Conservation (phyloP, 257 asterid species). For the Verbena officinalis region DNA sequence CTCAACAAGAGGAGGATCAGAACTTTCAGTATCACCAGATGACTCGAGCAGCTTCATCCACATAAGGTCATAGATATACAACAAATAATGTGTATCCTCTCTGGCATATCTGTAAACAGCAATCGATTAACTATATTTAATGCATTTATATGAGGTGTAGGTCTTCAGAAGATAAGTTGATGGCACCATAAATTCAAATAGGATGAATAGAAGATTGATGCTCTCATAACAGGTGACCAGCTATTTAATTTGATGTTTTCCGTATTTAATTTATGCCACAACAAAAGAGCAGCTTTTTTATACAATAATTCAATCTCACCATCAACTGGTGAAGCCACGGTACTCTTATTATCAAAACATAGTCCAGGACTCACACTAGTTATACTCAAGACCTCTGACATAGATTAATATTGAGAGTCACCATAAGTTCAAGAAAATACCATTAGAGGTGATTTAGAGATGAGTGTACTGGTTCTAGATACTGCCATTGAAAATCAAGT, state of each 20-base stretch:
- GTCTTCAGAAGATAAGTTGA: conserved; percentile 16
- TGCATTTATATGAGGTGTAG: conserved; percentile 7
- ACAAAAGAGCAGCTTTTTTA: too few species aligned
- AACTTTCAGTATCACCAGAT: conserved; percentile 55
- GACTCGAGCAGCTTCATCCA: conserved; percentile 53
- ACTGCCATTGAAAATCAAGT: background rate
- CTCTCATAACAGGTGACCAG: too few species aligned
- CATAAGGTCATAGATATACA: conserved; percentile 88
- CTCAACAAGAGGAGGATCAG: conserved; percentile 79
- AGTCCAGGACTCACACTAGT: too few species aligned
- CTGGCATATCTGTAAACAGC: conserved; percentile 77
- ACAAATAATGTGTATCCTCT: conserved; percentile 96
- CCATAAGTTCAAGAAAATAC: background rate
- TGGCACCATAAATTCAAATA: too few species aligned
- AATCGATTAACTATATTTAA: conserved; percentile 20
- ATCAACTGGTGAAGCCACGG: too few species aligned
- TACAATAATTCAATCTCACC: too few species aligned
- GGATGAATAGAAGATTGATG: too few species aligned
- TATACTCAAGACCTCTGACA: too few species aligned
- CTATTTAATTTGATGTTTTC: too few species aligned
- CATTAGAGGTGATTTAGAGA: background rate
- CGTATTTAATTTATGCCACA: too few species aligned
- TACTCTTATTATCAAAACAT: too few species aligned
- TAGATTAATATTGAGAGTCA: background rate
- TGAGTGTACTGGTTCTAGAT: background rate